Percentiles rank a stretch among this genome's conserved stretches.
Evolutionary conservation across 768 basidiomycete genomes (phyloP).

Genomic region (Tylopilus balloui): DNA sequence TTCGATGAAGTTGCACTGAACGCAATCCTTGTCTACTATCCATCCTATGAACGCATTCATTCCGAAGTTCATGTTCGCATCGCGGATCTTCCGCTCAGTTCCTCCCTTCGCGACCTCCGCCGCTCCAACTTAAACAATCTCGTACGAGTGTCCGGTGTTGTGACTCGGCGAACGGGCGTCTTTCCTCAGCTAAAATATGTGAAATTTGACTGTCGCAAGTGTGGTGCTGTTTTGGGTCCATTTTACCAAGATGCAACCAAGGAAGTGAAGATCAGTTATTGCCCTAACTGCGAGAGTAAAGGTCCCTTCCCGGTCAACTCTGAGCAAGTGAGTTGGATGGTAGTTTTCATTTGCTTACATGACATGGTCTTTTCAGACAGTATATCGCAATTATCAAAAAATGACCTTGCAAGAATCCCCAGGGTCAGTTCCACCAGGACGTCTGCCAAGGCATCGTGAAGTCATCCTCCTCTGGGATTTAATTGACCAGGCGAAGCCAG

Average conservation of each 20-base stretch:
- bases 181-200: conserved; percentile 99
- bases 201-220: conserved; percentile 97
- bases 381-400: conserved; percentile 98
- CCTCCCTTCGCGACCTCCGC: conserved; percentile 90
- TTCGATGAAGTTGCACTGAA: conserved; percentile 95
- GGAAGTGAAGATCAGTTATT: conserved; percentile 93
- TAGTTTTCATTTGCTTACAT: background rate
- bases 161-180: conserved; percentile 91
- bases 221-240: conserved; percentile 89
- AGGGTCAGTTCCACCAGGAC: conserved; percentile 95
- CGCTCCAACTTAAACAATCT: conserved; percentile 91
- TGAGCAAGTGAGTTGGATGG: conserved; percentile 65
- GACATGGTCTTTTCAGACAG: conserved; percentile 57
- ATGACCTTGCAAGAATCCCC: conserved; percentile 99
- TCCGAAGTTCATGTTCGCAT: conserved; percentile 97
- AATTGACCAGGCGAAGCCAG: conserved; percentile 96
- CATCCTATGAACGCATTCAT: conserved; percentile 94
- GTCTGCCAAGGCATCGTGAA: conserved; percentile 93
- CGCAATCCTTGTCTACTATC: conserved; percentile 93
- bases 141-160: conserved; percentile 92
- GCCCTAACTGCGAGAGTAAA: conserved; percentile 88
- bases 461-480: conserved; percentile 97
- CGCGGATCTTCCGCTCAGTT: conserved; percentile 85
- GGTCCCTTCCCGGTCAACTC: conserved; percentile 97
- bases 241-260: conserved; percentile 97